Evolutionary conservation across 2,329 filamentous ascomycete species (phyloP).

Genomic region (Aspergillus sp.): DNA sequence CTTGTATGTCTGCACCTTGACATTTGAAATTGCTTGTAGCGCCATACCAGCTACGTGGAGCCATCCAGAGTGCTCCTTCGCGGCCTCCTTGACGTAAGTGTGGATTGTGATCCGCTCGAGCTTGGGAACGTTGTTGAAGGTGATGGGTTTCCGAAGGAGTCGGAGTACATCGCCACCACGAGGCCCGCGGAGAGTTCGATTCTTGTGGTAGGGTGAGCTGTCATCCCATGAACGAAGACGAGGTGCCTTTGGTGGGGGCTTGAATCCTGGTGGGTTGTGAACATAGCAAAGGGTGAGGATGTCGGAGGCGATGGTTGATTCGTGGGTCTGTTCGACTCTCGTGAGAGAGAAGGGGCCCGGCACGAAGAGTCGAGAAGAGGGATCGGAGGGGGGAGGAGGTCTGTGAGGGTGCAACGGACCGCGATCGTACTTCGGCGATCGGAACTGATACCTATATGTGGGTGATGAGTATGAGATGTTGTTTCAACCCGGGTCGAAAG

Average conservation of each 20-base stretch:
- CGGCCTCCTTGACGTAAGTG: slow-evolving; percentile 66
- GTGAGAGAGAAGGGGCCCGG: slow-evolving; percentile 89
- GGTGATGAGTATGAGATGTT: slow-evolving; percentile 4
- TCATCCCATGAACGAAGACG: slow-evolving; percentile 84
- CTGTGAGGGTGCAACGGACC: slow-evolving; percentile 92
- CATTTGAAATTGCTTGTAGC: slow-evolving; percentile 80
- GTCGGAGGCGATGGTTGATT: slow-evolving; percentile 81
- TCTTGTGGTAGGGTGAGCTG: slow-evolving; percentile 91
- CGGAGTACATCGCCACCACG: slow-evolving; percentile 67
- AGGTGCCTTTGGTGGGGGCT: slow-evolving; percentile 56
- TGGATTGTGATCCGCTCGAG: slow-evolving; percentile 80
- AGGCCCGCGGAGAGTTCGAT: slow-evolving; percentile 79
- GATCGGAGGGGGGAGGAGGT: slow-evolving; percentile 81
- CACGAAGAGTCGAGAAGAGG: slow-evolving; percentile 80
- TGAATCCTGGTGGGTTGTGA: slow-evolving; percentile 78
- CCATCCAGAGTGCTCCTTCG: slow-evolving; percentile 69
- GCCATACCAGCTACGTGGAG: slow-evolving; percentile 82
- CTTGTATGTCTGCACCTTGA: slow-evolving; percentile 68
- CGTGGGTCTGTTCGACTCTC: slow-evolving; percentile 85
- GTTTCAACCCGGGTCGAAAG: slow-evolving; percentile 1
- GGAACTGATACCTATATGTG: slow-evolving; percentile 78
- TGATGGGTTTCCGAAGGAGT: slow-evolving; percentile 57
- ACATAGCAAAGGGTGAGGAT: slow-evolving; percentile 85
- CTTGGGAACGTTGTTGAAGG: slow-evolving; percentile 81
- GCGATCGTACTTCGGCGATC: slow-evolving; percentile 90